Base-by-base conservation (phyloP, 768 basidiomycete genomes). In the Strobilomyces dryophilus region DNA sequence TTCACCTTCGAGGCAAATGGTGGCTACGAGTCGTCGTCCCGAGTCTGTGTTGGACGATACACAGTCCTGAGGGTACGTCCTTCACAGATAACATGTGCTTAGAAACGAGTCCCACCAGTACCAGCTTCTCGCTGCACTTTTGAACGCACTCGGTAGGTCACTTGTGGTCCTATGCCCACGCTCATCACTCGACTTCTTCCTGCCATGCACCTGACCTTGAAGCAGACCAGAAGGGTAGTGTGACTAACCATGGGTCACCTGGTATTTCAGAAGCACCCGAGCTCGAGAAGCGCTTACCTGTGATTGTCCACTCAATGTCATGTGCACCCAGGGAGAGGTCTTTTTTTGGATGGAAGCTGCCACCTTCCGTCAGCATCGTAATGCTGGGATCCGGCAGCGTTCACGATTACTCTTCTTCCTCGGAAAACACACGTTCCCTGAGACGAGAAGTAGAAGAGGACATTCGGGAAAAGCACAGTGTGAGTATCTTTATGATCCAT, bases 261-360 rank as follows among this genome's bases (percentile, higher is more conserved):
- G 17, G 73, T 76, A 48, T 17, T 27, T 12, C n/a, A 15, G 72
- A 64, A 0, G 64, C 78, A 18, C 53, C 64, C 6, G 44, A 35
- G 3, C 54, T 36, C 8, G 29, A 52, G 55, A 37, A 64, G 51
- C 31, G 34, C 2, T 29, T 32, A 3, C 35, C 45, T 11, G 18
- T 45, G 21, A 40, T 41, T 42, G 34, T 24, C 27, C 21, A 14
- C 34, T 29, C 44, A 31, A 15, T 39, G 8, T 18, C 37, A 12
- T 81, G 79, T 57, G 59, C 76, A 34, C 74, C 75, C 2, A 79
- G 79, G 78, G 74, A 76, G 4, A 52, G 79, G 4, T 69, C 64
- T 2, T 69, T 80, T 43, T 71, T 62, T 11, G 79, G 76, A 8
- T 78, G 76, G 11, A 63, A 65, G 0, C 71, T 73, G 32, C 81